Evolutionary conservation across 164 flowering plant genomes (phyloP), one percentile per base, ranked within the genome.

Genomic region (Platanus orientalis): DNA sequence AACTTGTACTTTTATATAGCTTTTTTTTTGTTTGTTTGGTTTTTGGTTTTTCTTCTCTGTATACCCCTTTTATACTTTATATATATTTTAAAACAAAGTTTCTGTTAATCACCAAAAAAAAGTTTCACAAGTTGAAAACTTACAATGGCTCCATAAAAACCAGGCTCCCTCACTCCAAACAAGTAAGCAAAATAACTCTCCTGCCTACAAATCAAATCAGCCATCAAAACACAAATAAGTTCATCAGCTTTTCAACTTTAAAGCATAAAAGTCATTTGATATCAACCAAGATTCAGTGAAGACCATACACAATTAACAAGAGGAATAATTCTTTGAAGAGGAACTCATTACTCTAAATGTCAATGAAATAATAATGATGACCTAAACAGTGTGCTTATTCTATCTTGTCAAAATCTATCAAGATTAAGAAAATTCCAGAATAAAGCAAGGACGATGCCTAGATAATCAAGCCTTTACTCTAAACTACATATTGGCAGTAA

Each of bases 141-240:
- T 68, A 92, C 98, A 66, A 92, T 83, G 61, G 96, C 95, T 68
- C 92, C 96, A 73, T 77, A 89, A 64, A 89, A 89, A 24, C 88
- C 93, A 63, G 98, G 98, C 75, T 92, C 96, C 73, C 58, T 76
- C 57, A 89, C 96, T 71, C 98, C 98, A 80, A 92, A 92, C 70
- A 92, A 77, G 71, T 92, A 89, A 26, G 98, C 96, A 64, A 92
- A 92, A 67, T 86, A 92, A 69, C 98, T 92, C 80, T 92, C 96
- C 79, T 92, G 98, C 80, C 96, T 89, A 67, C 23, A 56, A 61
- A 71, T 44, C 57, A 70, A 63, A 26, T 39, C 11, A 64, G 17
- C 1, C 54, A 62, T 45, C 53, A 61, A 16, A 62, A 50, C 36
- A 58, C n/a, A 54, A 56, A 57, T 60, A 57, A 34, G 25, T 44